Evolutionary conservation across 2,329 filamentous ascomycete genomes (phyloP), one percentile per base, ranked within the genome.

Genomic region (Coniochaeta hoffmannii): DNA sequence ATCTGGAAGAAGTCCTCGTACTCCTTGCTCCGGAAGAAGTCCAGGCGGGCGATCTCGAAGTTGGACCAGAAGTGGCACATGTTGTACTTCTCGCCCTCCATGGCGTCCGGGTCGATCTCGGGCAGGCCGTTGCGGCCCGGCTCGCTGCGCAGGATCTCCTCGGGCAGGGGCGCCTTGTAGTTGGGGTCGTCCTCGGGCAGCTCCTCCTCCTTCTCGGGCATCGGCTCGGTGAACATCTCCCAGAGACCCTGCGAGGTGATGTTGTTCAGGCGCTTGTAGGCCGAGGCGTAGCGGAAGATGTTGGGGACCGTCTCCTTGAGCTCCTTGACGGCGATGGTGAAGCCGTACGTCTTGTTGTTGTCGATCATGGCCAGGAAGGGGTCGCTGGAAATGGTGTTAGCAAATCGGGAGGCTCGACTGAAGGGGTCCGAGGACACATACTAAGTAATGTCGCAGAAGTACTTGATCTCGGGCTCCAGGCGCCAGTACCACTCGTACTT

Each of bases 41-140:
- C 88, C 58, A 99, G 81, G 57, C 86, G 85, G 14, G 94, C 94
- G 74, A 99, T 99, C 73, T 99, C 94, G 63, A 99, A 99, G 71
- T 99, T 99, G 71, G 91, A 96, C 94, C 94, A 99, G 78, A 97
- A 99, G 77, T 99, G 94, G 71, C 94, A 99, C 94, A 99, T 99
- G 76, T 99, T 99, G 79, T 99, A 99, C 65, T 86, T 89, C 71
- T 99, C 94, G 60, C 91, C 90, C 69, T 97, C 93, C 94, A 99
- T 99, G 41, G 86, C 83, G 67, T 97, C 92, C 0, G 88, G 86
- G 66, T 97, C 90, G 56, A 97, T 88, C 41, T 94, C 85, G 30
- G 87, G 85, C n/a, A 90, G 74, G 32, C 81, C 81, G 59, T 86
- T 85, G 55, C 80, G 80, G 35, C 83, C 85, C 24, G 89, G 85